These are phyloP conservation scores for Oryza meyeriana DNA, from an alignment of 176 grass and related monocot genomes.

Conservation along the genomic window DNA sequence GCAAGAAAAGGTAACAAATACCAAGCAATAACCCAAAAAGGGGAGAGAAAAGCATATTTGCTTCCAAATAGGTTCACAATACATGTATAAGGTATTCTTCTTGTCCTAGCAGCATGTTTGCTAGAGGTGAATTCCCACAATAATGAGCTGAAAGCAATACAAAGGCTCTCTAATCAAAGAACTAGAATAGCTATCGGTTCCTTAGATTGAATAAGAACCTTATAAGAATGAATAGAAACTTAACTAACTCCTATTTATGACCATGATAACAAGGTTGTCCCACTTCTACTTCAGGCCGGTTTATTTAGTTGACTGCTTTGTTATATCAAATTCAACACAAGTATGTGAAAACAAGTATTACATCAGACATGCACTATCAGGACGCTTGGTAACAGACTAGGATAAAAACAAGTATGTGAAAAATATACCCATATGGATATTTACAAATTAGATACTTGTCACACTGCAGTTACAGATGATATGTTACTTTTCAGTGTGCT, in stretches of 20 bases:
- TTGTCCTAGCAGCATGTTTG: not conserved
- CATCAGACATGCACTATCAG: not conserved
- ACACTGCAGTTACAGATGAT: conserved; percentile 14
- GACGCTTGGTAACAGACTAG: not conserved
- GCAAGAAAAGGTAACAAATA: not conserved
- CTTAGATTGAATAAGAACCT: not conserved
- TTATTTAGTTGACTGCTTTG: not conserved
- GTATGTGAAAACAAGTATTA: not conserved
- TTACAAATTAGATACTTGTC: conserved; percentile 17
- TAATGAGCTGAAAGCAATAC: not conserved
- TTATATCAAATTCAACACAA: conserved; percentile 5
- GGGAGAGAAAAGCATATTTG: not conserved
- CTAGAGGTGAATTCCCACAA: not conserved
- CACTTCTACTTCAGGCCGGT: conserved; percentile 2
- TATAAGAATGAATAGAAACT: not conserved
- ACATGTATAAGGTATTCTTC: conserved; percentile 10
- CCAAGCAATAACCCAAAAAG: not conserved
- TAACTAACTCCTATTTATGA: not conserved
- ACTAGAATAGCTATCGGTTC: not conserved
- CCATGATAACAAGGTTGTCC: not conserved
- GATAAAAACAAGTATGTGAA: not conserved
- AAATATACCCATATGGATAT: not conserved
- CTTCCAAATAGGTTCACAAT: not conserved
- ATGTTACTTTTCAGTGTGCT: not conserved
- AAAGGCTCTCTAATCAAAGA: not conserved